phyloP scores from a whole-genome alignment of 78 protist species.

The Planoprotostelium fungivorum region DNA sequence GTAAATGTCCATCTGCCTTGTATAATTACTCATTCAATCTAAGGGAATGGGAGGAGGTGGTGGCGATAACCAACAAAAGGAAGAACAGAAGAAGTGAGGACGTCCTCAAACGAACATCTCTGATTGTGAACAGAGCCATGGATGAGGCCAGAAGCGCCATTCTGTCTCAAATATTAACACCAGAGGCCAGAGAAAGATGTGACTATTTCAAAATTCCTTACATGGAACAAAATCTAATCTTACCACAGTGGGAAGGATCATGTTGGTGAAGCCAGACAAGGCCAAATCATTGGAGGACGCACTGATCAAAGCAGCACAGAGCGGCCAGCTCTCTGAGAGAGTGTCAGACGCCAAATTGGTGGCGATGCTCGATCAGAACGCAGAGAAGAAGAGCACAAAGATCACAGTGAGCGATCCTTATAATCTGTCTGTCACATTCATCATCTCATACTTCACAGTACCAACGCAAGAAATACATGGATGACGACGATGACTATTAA shows the following conservation, averaged over 20 bases:
- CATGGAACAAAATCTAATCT: background rate
- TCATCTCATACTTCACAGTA: background rate
- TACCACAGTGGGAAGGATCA: slow-evolving; percentile 34
- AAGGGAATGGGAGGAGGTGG: background rate
- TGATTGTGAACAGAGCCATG: slow-evolving; percentile 7
- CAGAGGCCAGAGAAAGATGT: slow-evolving; percentile 62
- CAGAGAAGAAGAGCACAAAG: slow-evolving; percentile 25
- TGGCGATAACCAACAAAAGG: background rate
- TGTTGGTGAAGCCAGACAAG: slow-evolving; percentile 57
- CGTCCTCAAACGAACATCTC: background rate
- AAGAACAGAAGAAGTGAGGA: background rate
- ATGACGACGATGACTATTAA: background rate
- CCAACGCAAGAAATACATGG: background rate
- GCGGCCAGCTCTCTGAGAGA: slow-evolving; percentile 23
- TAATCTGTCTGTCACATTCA: background rate
- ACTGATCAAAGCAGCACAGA: slow-evolving; percentile 44
- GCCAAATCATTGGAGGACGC: slow-evolving; percentile 42
- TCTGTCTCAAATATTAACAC: slow-evolving; percentile 25
- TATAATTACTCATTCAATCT: background rate
- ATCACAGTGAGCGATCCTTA: slow-evolving; percentile 17
- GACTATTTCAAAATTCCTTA: background rate
- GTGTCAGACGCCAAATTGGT: slow-evolving; percentile 41
- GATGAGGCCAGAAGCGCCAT: slow-evolving; percentile 38
- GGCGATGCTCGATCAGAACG: slow-evolving; percentile 36
- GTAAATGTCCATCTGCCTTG: background rate